These are phyloP conservation scores for Tetrahymena elliotti DNA, from an alignment of 73 alveolate genomes.

Conservation along the genomic window DNA sequence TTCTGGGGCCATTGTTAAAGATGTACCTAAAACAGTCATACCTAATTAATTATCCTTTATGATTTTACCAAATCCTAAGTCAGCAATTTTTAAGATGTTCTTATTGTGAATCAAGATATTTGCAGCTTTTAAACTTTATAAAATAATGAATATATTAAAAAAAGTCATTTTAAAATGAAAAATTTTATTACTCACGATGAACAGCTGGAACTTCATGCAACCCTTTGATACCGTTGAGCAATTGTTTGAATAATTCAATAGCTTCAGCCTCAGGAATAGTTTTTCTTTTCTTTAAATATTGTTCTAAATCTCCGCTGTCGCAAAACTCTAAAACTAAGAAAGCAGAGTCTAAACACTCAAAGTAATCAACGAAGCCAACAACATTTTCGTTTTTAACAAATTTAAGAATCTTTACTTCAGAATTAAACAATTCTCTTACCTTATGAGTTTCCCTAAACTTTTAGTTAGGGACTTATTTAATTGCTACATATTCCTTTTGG, in stretches of 20 bases:
- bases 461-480: neutral
- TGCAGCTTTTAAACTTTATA: neutral
- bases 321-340: neutral
- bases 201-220: neutral
- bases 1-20: neutral
- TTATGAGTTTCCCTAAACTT: neutral
- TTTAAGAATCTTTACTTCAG: neutral
- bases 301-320: neutral
- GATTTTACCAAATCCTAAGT: neutral
- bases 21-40: neutral
- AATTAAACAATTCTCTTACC: neutral
- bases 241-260: neutral
- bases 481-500: neutral
- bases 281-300: neutral
- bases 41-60: neutral
- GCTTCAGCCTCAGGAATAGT: neutral
- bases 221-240: neutral
- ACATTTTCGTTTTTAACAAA: neutral
- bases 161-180: neutral
- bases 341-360: neutral
- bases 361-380: neutral
- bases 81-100: neutral
- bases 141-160: neutral
- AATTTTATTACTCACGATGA: neutral
- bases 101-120: neutral